Evolutionary conservation across 805 yeast species (phyloP).

Genomic region (Naumovozyma dairenensis): DNA sequence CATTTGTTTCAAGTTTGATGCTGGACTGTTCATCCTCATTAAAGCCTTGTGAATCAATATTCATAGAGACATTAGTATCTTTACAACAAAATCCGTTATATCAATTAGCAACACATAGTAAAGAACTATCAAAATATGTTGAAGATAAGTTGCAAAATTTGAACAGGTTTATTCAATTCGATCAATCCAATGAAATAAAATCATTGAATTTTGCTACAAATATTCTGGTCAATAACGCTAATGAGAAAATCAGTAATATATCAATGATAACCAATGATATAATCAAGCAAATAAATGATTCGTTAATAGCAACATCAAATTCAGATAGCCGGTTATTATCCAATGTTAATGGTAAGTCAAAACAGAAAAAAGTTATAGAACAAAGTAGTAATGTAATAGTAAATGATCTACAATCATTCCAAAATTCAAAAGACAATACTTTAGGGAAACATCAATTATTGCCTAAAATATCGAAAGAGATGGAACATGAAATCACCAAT

Average conservation of each 20-base stretch:
- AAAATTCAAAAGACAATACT: neutral
- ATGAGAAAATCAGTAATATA: neutral
- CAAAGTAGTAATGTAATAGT: constrained; percentile 16
- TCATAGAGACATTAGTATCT: constrained; percentile 10
- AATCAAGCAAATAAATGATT: neutral
- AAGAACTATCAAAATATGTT: constrained; percentile 4
- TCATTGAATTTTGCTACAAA: constrained; percentile 9
- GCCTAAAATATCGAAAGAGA: constrained; percentile 15
- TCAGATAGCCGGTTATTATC: neutral
- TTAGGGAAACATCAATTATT: constrained; percentile 3
- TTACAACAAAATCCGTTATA: constrained; percentile 8
- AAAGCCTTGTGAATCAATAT: constrained; percentile 11
- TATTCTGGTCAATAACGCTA: too few relatives aligned
- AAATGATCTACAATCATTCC: constrained; percentile 2
- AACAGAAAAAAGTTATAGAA: constrained; percentile 8
- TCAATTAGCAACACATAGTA: constrained; percentile 4
- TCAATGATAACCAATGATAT: too few relatives aligned
- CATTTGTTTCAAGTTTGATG: constrained; percentile 10
- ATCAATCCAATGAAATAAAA: constrained; percentile 6
- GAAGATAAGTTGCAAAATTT: constrained; percentile 4
- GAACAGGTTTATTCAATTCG: constrained; percentile 7
- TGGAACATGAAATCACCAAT: constrained; percentile 12
- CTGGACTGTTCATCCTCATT: constrained; percentile 12
- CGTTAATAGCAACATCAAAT: neutral
- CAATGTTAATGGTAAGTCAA: neutral